Conservation (phyloP, 2,329 filamentous ascomycete genomes). For the Apiospora kogelbergensis region DNA sequence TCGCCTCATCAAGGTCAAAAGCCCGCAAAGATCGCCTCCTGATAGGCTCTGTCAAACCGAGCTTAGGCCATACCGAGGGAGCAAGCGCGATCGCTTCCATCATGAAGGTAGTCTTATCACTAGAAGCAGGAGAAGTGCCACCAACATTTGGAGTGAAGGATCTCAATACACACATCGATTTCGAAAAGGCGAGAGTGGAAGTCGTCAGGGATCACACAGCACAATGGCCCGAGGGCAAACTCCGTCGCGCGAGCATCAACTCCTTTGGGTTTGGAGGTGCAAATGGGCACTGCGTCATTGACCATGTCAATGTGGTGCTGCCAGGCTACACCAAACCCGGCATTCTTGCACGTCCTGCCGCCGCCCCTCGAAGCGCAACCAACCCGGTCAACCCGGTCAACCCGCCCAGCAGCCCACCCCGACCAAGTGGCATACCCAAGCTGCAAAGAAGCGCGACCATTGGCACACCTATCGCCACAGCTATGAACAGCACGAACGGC, state of each 20-base stretch:
- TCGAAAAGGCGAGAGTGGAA: constrained; percentile 18
- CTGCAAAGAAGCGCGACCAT: no score
- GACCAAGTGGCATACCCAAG: no score
- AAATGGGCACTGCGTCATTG: constrained; percentile 33
- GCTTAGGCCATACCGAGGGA: constrained; percentile 24
- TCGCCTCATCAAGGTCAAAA: constrained; percentile 4
- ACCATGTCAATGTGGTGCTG: constrained; percentile 20
- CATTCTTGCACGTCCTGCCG: neutral
- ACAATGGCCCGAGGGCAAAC: constrained; percentile 21
- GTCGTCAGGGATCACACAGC: constrained; percentile 16
- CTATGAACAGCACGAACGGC: neutral
- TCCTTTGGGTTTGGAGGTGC: constrained; percentile 36
- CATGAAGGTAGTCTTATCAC: constrained; percentile 22
- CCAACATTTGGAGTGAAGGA: constrained; percentile 23
- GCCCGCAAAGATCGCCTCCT: constrained; percentile 16
- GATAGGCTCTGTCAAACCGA: constrained; percentile 21
- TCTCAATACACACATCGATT: constrained; percentile 25
- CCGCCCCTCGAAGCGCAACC: neutral
- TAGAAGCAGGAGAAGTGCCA: constrained; percentile 26
- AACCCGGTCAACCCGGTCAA: neutral
- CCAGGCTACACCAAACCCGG: constrained; percentile 13
- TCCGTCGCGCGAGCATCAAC: constrained; percentile 29
- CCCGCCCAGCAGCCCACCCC: no score
- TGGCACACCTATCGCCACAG: no score
- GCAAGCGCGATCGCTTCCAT: constrained; percentile 26